Evolutionary conservation across 1,139 yeast species (phyloP).

Genomic region (Scheffersomyces parashehatae): DNA sequence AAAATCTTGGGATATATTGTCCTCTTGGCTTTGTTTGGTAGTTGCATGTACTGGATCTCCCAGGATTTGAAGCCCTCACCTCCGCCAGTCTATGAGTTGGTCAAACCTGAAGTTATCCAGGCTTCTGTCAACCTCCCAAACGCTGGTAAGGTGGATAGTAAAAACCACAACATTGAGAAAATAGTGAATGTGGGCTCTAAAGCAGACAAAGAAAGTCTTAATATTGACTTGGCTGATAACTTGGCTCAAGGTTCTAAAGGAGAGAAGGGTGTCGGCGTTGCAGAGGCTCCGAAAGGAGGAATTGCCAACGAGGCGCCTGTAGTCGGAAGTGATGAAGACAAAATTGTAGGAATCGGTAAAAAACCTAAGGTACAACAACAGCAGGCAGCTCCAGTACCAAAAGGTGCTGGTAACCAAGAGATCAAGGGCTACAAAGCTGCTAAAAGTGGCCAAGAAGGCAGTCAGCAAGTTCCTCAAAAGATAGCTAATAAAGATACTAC

Average conservation of each 20-base stretch:
- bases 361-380: conserved; percentile 9
- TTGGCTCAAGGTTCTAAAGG: conserved; percentile 46
- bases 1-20: conserved; percentile 41
- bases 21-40: conserved; percentile 37
- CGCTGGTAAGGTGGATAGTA: conserved; percentile 5
- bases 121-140: not conserved
- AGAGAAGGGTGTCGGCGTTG: conserved; percentile 43
- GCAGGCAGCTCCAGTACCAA: not conserved
- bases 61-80: conserved; percentile 36
- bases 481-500: not conserved
- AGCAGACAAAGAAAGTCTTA: conserved; percentile 32
- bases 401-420: conserved; percentile 1
- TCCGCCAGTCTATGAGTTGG: conserved; percentile 33
- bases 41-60: conserved; percentile 37
- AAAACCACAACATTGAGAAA: conserved; percentile 22
- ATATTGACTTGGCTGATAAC: conserved; percentile 41
- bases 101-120: conserved; percentile 8
- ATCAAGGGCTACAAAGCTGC: conserved; percentile 16
- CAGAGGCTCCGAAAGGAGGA: conserved; percentile 54
- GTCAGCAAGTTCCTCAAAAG: conserved; percentile 1
- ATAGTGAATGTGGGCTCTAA: conserved; percentile 22
- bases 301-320: conserved; percentile 49
- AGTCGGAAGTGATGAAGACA: conserved; percentile 45
- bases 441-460: conserved; percentile 7
- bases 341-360: conserved; percentile 27